Conservation (phyloP, 2,329 filamentous ascomycete genomes). For the Ophiocordyceps robertsii region DNA sequence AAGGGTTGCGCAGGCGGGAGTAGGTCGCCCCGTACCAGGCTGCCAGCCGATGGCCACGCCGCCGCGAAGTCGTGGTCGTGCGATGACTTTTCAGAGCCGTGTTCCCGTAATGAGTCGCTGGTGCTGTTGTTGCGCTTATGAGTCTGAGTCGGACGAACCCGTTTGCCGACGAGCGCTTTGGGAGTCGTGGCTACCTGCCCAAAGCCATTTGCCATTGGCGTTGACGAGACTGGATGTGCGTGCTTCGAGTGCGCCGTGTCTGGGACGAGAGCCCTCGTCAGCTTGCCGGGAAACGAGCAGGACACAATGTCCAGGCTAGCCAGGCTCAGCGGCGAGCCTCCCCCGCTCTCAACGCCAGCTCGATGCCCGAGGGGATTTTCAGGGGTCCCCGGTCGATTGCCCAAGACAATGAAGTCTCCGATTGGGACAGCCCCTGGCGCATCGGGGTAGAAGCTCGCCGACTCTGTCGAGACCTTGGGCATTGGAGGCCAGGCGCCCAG, state of each 20-base stretch:
- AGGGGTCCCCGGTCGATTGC: conserved; percentile 33
- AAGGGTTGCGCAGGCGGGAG: conserved; percentile 73
- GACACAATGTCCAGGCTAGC: conserved; percentile 48
- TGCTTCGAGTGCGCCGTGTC: conserved; percentile 29
- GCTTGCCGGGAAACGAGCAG: conserved; percentile 48
- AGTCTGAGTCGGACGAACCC: conserved; percentile 39
- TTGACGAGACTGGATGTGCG: conserved; percentile 41
- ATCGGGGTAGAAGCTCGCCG: conserved; percentile 25
- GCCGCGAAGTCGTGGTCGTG: conserved; percentile 46
- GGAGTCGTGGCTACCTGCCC: conserved; percentile 45
- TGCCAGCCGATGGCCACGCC: conserved; percentile 60
- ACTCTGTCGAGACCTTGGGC: conserved; percentile 9
- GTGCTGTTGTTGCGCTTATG: conserved; percentile 84
- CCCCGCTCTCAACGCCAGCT: conserved; percentile 7
- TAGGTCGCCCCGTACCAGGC: conserved; percentile 74
- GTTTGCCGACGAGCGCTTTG: conserved; percentile 43
- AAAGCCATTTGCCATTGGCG: conserved; percentile 29
- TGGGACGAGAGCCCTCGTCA: conserved; percentile 23
- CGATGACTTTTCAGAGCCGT: conserved; percentile 35
- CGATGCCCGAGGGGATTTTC: conserved; percentile 19
- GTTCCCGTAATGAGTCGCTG: conserved; percentile 70
- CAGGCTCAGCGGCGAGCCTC: conserved; percentile 40
- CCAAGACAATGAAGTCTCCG: conserved; percentile 29
- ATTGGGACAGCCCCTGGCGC: conserved; percentile 32
- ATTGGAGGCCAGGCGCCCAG: conserved; percentile 26